These are phyloP conservation scores for Pichia rugopelliculosa DNA, from an alignment of 805 yeast genomes.

Conservation along the genomic window DNA sequence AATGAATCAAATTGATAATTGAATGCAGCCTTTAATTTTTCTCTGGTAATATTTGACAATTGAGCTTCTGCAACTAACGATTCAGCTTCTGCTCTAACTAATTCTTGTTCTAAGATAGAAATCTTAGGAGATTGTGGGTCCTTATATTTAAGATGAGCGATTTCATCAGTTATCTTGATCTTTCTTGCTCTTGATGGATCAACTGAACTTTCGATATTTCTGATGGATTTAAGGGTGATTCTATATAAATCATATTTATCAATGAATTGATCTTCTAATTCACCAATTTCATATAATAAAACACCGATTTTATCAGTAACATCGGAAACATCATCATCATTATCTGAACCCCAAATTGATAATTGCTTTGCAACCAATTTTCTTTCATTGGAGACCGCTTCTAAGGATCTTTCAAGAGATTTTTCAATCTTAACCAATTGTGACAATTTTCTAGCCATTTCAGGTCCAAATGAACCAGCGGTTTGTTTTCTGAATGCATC, in stretches of 20 bases:
- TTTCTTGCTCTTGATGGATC: constrained; percentile 98
- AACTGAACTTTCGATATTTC: constrained; percentile 95
- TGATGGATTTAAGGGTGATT: constrained; percentile 85
- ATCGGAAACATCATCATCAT: constrained; percentile 95
- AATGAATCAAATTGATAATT: constrained; percentile 93
- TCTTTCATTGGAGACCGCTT: constrained; percentile 88
- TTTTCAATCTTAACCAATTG: constrained; percentile 94
- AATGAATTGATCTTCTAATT: constrained; percentile 95
- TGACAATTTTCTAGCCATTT: constrained; percentile 84
- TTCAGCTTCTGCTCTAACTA: constrained; percentile 98
- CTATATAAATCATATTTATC: constrained; percentile 98
- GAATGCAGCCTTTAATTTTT: constrained; percentile 94
- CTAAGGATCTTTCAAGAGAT: constrained; percentile 89
- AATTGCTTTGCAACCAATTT: constrained; percentile 95
- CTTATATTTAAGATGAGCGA: constrained; percentile 95
- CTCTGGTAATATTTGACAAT: constrained; percentile 95
- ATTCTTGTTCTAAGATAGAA: constrained; percentile 92
- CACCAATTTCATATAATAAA: constrained; percentile 91
- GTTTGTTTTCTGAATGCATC: constrained; percentile 69
- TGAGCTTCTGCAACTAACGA: constrained; percentile 98
- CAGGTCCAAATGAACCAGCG: constrained; percentile 93
- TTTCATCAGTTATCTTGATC: constrained; percentile 94
- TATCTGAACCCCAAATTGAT: constrained; percentile 96
- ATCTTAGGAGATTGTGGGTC: constrained; percentile 97
- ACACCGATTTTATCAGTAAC: constrained; percentile 97